Percentiles rank a stretch among this genome's conserved stretches.
phyloP scores from a whole-genome alignment of 768 basidiomycete species.

The Naganishia antarctica region DNA sequence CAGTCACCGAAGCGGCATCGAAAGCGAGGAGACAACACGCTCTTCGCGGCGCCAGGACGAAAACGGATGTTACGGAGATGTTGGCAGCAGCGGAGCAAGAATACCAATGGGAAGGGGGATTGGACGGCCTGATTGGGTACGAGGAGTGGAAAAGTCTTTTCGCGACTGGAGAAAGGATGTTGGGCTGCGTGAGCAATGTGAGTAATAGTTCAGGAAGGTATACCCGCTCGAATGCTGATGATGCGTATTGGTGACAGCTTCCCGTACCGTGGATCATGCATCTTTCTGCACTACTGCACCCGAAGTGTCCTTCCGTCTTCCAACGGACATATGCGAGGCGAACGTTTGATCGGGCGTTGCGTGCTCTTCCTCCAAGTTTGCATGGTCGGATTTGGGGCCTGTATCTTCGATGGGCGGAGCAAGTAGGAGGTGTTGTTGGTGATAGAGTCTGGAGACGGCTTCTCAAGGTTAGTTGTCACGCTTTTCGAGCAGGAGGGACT shows the following conservation, averaged over 20 bases:
- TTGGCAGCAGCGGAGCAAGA: conserved; percentile 75
- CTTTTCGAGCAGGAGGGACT: background rate
- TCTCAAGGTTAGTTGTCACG: conserved; percentile 60
- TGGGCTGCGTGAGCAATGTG: conserved; percentile 92
- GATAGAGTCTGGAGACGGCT: conserved; percentile 76
- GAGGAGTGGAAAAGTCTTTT: conserved; percentile 89
- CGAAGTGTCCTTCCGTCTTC: conserved; percentile 74
- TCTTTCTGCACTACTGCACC: conserved; percentile 81
- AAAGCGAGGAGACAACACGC: conserved; percentile 62
- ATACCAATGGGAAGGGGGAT: conserved; percentile 76
- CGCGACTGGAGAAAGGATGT: conserved; percentile 80
- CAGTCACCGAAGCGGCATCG: conserved; percentile 36
- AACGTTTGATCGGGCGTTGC: conserved; percentile 88
- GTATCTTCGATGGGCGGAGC: conserved; percentile 88
- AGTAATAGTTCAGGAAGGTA: conserved; percentile 38
- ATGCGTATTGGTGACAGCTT: conserved; percentile 56
- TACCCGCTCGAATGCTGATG: background rate
- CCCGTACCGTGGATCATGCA: conserved; percentile 94
- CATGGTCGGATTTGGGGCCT: conserved; percentile 88
- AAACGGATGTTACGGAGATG: conserved; percentile 83
- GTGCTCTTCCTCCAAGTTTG: conserved; percentile 85
- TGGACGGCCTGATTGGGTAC: conserved; percentile 88
- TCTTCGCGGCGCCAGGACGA: conserved; percentile 71
- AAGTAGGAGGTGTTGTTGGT: conserved; percentile 60
- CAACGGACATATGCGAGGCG: conserved; percentile 85